phyloP scores from a whole-genome alignment of 202 grass and related monocot genomes.

The Elaeis oleifera region DNA sequence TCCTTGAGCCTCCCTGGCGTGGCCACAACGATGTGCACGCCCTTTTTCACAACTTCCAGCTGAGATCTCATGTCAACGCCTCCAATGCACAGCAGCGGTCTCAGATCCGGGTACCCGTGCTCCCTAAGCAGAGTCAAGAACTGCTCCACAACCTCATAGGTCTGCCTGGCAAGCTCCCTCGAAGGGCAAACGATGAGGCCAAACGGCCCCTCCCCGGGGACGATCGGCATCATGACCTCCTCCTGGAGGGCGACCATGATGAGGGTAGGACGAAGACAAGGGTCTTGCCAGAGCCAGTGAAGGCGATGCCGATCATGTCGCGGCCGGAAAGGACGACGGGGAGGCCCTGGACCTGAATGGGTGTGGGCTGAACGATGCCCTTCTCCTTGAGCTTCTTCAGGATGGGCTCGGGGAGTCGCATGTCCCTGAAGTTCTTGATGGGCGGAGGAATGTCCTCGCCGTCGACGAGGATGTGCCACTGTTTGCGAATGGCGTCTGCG shows the following conservation, averaged over 20 bases:
- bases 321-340: slow-evolving; percentile 65
- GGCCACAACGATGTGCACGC: slow-evolving; percentile 62
- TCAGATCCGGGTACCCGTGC: slow-evolving; percentile 54
- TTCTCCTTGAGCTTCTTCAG: slow-evolving; percentile 61
- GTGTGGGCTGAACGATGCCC: slow-evolving; percentile 78
- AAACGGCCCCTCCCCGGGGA: slow-evolving; percentile 38
- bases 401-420: slow-evolving; percentile 59
- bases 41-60: slow-evolving; percentile 79
- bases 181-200: slow-evolving; percentile 63
- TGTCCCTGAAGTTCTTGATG: slow-evolving; percentile 60
- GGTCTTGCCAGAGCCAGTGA: slow-evolving; percentile 83
- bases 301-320: slow-evolving; percentile 88
- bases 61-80: slow-evolving; percentile 75
- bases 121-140: slow-evolving; percentile 46
- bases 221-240: slow-evolving; percentile 72
- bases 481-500: slow-evolving; percentile 58
- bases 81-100: slow-evolving; percentile 73
- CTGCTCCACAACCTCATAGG: slow-evolving; percentile 75
- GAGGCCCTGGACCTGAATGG: slow-evolving; percentile 89
- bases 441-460: slow-evolving; percentile 66
- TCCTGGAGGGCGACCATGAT: slow-evolving; percentile 72
- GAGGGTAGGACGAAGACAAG: slow-evolving; percentile 83
- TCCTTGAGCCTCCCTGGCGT: not conserved
- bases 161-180: slow-evolving; percentile 83
- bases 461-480: slow-evolving; percentile 80